A percentile compares a stretch with the other conserved stretches of the same genome.
Evolutionary conservation across 2,329 filamentous ascomycete genomes (phyloP).

Genomic region (Pyrenochaeta sp.): DNA sequence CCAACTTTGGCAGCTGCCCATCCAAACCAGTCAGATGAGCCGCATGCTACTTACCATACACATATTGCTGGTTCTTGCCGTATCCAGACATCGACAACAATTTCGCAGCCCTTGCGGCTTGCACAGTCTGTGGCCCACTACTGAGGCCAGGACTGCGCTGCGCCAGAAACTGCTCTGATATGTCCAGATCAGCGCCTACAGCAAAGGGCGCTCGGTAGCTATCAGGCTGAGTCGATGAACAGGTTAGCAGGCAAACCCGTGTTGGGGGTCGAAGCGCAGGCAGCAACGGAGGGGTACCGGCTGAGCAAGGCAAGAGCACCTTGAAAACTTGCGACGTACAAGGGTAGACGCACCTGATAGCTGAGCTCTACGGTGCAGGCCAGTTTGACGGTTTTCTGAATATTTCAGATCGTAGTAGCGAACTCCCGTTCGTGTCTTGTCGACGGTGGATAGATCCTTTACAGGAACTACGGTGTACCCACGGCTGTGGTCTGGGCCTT

Average conservation of each 20-base stretch:
- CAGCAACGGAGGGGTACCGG: slow-evolving; percentile 34
- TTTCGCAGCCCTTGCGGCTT: slow-evolving; percentile 48
- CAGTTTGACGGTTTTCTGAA: slow-evolving; percentile 45
- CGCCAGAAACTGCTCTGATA: slow-evolving; percentile 33
- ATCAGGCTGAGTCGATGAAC: slow-evolving; percentile 35
- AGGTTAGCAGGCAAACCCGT: slow-evolving; percentile 40
- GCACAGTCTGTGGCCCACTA: slow-evolving; percentile 62
- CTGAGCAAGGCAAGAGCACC: slow-evolving; percentile 20
- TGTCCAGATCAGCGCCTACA: slow-evolving; percentile 35
- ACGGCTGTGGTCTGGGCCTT: slow-evolving; percentile 19
- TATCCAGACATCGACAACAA: slow-evolving; percentile 83
- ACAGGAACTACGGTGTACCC: slow-evolving; percentile 28
- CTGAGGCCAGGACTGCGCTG: slow-evolving; percentile 44
- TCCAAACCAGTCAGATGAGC: slow-evolving; percentile 52
- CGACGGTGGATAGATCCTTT: slow-evolving; percentile 17
- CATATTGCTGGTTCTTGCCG: slow-evolving; percentile 77
- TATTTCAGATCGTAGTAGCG: slow-evolving; percentile 13
- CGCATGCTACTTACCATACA: slow-evolving; percentile 75
- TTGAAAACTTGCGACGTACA: slow-evolving; percentile 18
- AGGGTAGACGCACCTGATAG: slow-evolving; percentile 47
- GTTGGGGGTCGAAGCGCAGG: slow-evolving; percentile 36
- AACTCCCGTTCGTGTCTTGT: slow-evolving; percentile 20
- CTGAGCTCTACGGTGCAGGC: slow-evolving; percentile 43
- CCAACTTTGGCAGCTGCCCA: slow-evolving; percentile 47
- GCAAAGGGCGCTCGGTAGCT: slow-evolving; percentile 41